phyloP scores from a whole-genome alignment of 2,329 filamentous ascomycete genomes.

The Microsporum audouinii region DNA sequence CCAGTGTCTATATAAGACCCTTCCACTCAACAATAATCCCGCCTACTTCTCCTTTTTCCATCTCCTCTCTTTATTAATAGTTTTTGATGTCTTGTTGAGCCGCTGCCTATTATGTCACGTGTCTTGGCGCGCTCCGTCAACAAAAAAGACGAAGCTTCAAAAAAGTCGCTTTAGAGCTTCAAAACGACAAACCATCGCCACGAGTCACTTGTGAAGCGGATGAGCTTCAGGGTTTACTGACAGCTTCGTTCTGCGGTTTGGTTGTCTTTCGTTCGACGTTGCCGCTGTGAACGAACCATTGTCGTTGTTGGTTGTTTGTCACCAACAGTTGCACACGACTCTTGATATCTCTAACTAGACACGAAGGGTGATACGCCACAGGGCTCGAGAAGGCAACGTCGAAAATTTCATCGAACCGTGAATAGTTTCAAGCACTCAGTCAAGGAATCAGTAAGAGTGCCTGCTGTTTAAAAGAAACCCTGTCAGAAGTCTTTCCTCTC shows the following conservation, averaged over 20 bases:
- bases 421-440: not conserved
- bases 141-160: not conserved
- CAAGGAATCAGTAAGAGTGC: not conserved
- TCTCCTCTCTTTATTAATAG: not conserved
- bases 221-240: not conserved
- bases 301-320: not conserved
- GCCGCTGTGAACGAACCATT: not conserved
- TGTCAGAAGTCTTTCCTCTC: not conserved
- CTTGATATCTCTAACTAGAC: not conserved
- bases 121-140: not conserved
- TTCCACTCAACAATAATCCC: not conserved
- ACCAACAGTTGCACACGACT: conserved; percentile 2
- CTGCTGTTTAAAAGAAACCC: not conserved
- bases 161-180: not conserved
- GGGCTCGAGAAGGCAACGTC: not conserved
- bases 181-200: not conserved
- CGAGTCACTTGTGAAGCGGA: not conserved
- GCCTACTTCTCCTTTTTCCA: not conserved
- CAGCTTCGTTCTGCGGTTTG: not conserved
- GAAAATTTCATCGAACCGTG: not conserved
- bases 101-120: not conserved
- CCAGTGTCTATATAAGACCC: not conserved
- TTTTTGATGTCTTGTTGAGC: not conserved
- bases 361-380: not conserved
- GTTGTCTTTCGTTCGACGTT: not conserved